Evolutionary conservation across 2,329 filamentous ascomycete genomes (phyloP).

Genomic region (Ascochyta pisi): DNA sequence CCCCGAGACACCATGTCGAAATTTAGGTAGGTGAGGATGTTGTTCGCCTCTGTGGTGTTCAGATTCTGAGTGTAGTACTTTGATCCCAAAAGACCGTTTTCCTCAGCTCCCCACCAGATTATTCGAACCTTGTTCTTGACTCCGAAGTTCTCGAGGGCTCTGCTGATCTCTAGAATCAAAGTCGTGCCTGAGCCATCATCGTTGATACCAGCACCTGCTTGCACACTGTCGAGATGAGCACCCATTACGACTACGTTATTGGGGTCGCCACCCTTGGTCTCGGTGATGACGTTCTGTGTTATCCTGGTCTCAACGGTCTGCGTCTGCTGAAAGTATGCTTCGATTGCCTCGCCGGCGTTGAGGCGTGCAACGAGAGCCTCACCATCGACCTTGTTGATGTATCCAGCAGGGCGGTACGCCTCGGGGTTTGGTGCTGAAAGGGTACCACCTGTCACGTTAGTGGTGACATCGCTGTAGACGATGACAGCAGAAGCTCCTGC

Average conservation of each 20-base stretch:
- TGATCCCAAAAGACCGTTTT: slow-evolving; percentile 50
- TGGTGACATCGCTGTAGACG: slow-evolving; percentile 50
- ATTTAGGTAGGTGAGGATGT: slow-evolving; percentile 52
- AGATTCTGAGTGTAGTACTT: slow-evolving; percentile 48
- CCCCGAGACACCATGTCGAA: slow-evolving; percentile 53
- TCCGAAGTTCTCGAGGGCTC: slow-evolving; percentile 46
- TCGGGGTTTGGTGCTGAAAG: slow-evolving; percentile 48
- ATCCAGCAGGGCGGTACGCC: slow-evolving; percentile 48
- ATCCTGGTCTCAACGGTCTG: slow-evolving; percentile 58
- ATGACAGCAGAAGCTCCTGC: slow-evolving; percentile 53
- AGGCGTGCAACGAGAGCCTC: slow-evolving; percentile 51
- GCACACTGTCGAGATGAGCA: slow-evolving; percentile 51
- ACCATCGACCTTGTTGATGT: slow-evolving; percentile 55
- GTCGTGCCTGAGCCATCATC: slow-evolving; percentile 51
- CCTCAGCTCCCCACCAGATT: slow-evolving; percentile 51
- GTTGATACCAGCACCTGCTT: slow-evolving; percentile 54
- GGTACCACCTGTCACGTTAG: slow-evolving; percentile 50
- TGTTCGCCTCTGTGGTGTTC: slow-evolving; percentile 40
- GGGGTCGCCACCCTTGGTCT: slow-evolving; percentile 50
- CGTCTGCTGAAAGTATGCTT: slow-evolving; percentile 54
- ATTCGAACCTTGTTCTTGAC: slow-evolving; percentile 53
- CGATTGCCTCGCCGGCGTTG: slow-evolving; percentile 49
- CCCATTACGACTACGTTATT: slow-evolving; percentile 52
- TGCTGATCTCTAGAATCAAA: slow-evolving; percentile 48
- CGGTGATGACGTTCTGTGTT: slow-evolving; percentile 54